phyloP scores from a whole-genome alignment of 169 alveolate genomes.

The Theileria orientalis region DNA sequence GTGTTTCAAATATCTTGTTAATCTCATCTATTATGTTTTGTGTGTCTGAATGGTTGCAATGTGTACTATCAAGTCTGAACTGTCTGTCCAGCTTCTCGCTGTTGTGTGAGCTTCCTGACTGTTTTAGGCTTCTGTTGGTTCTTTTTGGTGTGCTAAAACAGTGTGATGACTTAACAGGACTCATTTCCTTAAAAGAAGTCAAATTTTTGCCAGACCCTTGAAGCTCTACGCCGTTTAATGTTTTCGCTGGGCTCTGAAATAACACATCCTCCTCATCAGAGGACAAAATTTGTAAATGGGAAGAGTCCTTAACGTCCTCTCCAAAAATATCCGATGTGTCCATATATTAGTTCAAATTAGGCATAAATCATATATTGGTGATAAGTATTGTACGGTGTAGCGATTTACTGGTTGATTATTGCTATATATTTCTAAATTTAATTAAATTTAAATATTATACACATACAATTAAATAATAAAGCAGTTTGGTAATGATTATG shows the following conservation, averaged over 20 bases:
- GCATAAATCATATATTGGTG: no score
- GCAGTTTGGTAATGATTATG: no score
- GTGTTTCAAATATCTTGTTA: slow-evolving; percentile 9
- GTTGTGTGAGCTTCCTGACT: no score
- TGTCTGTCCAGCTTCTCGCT: slow-evolving; percentile 12
- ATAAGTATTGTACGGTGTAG: not conserved
- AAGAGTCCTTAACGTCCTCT: slow-evolving; percentile 55
- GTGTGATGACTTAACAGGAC: no score
- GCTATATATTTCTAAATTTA: no score
- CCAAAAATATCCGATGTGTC: slow-evolving; percentile 44
- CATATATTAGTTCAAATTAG: slow-evolving; percentile 9
- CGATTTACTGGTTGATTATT: no score
- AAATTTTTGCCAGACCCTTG: no score
- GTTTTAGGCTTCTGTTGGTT: no score
- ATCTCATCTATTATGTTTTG: slow-evolving; percentile 13
- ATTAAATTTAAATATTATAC: no score
- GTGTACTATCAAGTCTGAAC: slow-evolving; percentile 5
- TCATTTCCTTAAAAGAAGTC: no score
- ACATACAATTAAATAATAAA: no score
- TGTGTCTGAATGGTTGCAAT: not conserved
- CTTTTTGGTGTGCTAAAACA: no score
- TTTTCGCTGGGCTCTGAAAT: not conserved
- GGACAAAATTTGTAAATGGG: slow-evolving; percentile 26
- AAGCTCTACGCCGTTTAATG: not conserved
- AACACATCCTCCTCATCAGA: slow-evolving; percentile 51